Base-by-base conservation (phyloP, 1,284 basidiomycete genomes). In the Sanguinoderma infundibulare region DNA sequence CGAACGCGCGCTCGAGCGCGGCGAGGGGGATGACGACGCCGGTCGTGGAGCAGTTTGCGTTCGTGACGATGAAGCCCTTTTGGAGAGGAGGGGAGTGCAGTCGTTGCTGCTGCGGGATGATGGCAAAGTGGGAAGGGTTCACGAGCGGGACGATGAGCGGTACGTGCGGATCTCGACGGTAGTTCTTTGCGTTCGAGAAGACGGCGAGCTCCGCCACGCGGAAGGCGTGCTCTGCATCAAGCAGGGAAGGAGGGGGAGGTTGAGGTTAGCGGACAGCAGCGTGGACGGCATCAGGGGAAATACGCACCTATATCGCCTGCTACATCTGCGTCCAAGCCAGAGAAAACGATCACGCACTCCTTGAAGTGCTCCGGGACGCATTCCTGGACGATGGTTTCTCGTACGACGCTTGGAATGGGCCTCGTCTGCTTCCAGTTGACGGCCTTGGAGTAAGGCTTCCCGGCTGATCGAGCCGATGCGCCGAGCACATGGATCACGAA, bases 101-200 rank as follows among this genome's bases (percentile, higher is more conserved):
- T 10, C 86, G 73, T 62, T 84, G 89, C 78, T 99, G 98, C 72
- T 95, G 90, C 0, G 85, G 83, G 69, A 99, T 81, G 73, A 99
- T 94, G 65, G 86, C 81, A 54, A 98, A 81, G 76, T 99, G 98
- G 7, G 82, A 81, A 0, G 95, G 83, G 79, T 99, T 99, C 69
- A 98, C 96, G 70, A 98, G 89, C 15, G 98, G 98, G 8, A 99
- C 98, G 77, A 98, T 88, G 73, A 99, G 90, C 0, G 98, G 98
- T n/a, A 98, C 96, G 63, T 91, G 81, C 3, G 95, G 95, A 77
- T 98, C 97, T 39, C 95, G 83, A 57, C 98, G 87, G 78, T 92
- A 96, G 77, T 96, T 98, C 78, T 98, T 98, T n/a, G 98, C 91
- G 71, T 99, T 99, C 30, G 96, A 98, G 78, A 98, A 99, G 28